Base-by-base conservation (phyloP, 352 stramenopile species). In the Globisporangium solare region DNA sequence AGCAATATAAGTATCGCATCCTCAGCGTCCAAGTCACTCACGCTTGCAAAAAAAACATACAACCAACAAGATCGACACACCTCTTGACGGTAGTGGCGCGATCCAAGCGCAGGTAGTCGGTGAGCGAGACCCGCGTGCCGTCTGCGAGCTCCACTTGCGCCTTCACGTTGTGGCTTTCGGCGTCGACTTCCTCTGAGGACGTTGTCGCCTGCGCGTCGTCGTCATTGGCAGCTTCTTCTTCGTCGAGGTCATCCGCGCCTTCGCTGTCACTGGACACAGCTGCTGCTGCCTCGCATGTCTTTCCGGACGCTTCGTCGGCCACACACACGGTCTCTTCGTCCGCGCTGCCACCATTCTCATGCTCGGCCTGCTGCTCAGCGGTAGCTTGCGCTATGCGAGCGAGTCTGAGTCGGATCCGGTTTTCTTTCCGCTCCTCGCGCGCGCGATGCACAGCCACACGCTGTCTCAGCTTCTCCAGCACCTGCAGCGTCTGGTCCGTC, bases 401-500 rank as follows among this genome's bases (percentile, higher is more conserved):
- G 2, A 69, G 51, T 24, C 82, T 64, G 3, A 89, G 56, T 4
- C 77, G 70, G 57, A 85, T 66, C 45, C 77, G 74, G 39, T 67
- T 69, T 57, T 92, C 82, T 15, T 64, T 71, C 51, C 81, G 66
- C 57, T 92, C 82, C 51, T 90, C 82, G 1, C 71, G 78, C 1
- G 79, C 69, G 51, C 86, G 88, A 60, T 89, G 71, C 35, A 85
- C 54, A 8, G 69, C 62, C 39, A 94, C 80, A 50, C 81, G 70
- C 18, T 79, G 60, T 46, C 76, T 83, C 17, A 94, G 64, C 51
- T 74, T 14, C 27, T 62, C 54, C 20, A 92, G 51, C 32, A 60
- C 63, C 20, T 52, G 64, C 7, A 87, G 22, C 7, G 79, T 64
- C 53, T 88, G 73, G 10, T 65, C 57, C 4, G 58, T 64, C 0